Base-by-base conservation (phyloP, 495 filamentous ascomycete species). In the Aspergillus saccharolyticus region DNA sequence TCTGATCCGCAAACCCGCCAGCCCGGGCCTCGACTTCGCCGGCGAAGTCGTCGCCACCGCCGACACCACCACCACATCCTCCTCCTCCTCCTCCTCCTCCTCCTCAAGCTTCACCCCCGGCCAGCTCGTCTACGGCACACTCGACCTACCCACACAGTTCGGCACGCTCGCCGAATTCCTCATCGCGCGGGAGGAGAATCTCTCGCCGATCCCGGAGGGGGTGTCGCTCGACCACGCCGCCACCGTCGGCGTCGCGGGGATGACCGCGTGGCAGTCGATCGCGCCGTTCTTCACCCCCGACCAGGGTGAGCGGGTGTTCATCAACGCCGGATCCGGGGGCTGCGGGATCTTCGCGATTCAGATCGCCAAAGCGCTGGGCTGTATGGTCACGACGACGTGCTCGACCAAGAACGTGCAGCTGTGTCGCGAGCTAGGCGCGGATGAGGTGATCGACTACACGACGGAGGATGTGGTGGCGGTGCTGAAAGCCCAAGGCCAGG, bases 371-470 rank as follows among this genome's bases (percentile, higher is more conserved):
- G 66, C 71, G 3, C 56, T 83, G n/a, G 85, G 85, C 0, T 86
- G 83, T 63, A 74, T 81, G 59, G 85, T 89, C 24, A 84, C 82
- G 1, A 69, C 74, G 3, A 78, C 78, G 0, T 89, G 86, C 55
- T 87, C 84, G 10, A 75, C 71, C 7, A 63, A 66, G 9, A 90
- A 89, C 66, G 69, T 76, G 0, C 77, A 82, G 48, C 69, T 88
- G 0, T 83, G 81, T 61, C 72, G 72, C 33, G 66, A 66, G 14
- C 68, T 90, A 1, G 87, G 87, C 0, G 87, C 86, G 4, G 85
- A 89, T 60, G 80, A 85, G 53, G 75, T 89, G 2, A 74, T 91
- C 44, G 85, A 91, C 63, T 91, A 91, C 63, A 83, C 78, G n/a
- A 63, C 69, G 1, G 59, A 68, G 16, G 71, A 85, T 65, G 71